phyloP scores from a whole-genome alignment of 2,329 filamentous ascomycete species.

The Exophiala sideris region DNA sequence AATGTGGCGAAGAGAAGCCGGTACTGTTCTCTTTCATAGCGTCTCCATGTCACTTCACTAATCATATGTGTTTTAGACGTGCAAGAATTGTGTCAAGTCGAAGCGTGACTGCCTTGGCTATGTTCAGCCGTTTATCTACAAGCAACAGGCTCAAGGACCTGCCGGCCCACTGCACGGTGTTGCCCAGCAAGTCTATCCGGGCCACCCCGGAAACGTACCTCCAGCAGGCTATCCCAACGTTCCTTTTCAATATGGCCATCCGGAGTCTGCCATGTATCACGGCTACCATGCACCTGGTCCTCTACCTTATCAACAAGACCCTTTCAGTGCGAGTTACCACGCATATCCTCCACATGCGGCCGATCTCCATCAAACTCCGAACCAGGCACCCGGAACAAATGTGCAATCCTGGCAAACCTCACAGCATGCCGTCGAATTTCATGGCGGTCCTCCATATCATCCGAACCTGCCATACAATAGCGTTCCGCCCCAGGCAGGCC shows the following conservation, averaged over 20 bases:
- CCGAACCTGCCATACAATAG: too few relatives aligned
- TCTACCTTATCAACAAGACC: slow-evolving; percentile 7
- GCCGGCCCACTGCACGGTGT: neutral
- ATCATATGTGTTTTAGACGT: slow-evolving; percentile 24
- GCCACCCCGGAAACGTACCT: slow-evolving; percentile 3
- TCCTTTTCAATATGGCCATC: slow-evolving; percentile 7
- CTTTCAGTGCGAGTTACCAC: slow-evolving; percentile 17
- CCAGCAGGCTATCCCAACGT: slow-evolving; percentile 3
- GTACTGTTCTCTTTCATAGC: slow-evolving; percentile 19
- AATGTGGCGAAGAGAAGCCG: slow-evolving; percentile 79
- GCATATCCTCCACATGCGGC: slow-evolving; percentile 1
- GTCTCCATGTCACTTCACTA: neutral
- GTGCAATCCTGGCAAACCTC: slow-evolving; percentile 3
- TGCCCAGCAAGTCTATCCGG: slow-evolving; percentile 1
- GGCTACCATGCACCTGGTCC: slow-evolving; percentile 2
- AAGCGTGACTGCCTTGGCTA: slow-evolving; percentile 42
- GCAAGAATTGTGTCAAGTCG: slow-evolving; percentile 46
- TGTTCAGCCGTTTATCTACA: slow-evolving; percentile 23
- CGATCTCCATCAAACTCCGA: neutral
- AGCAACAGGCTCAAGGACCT: slow-evolving; percentile 16
- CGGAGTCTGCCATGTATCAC: slow-evolving; percentile 2
- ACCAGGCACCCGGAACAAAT: neutral
- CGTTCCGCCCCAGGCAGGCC: too few relatives aligned
- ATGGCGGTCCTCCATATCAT: too few relatives aligned
- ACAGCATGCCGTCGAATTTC: neutral